A percentile compares a stretch with the other conserved stretches of the same genome.
phyloP scores from a whole-genome alignment of 345 rosid genomes.

The Excoecaria cochinchinensis region DNA sequence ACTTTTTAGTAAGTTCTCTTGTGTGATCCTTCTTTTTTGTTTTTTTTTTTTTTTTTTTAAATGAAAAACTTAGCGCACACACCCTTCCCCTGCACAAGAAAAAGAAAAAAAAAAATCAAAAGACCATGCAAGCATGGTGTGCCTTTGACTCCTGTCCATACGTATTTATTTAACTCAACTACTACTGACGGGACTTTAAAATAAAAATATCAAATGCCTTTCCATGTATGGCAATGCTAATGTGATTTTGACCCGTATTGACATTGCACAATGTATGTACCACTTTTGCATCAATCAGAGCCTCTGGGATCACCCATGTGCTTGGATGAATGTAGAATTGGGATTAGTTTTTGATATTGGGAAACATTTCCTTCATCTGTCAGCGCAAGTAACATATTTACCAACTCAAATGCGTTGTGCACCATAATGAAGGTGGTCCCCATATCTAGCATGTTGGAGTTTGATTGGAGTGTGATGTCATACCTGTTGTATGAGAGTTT shows the following conservation, averaged over 20 bases:
- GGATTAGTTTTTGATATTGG: not conserved
- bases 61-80: not conserved
- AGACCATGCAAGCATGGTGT: not conserved
- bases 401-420: not conserved
- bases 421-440: not conserved
- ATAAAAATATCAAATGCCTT: not conserved
- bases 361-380: not conserved
- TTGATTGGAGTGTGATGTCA: not conserved
- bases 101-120: not conserved
- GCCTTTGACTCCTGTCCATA: not conserved
- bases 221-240: not conserved
- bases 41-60: not conserved
- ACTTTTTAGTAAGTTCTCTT: not conserved
- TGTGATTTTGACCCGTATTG: not conserved
- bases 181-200: not conserved
- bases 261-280: not conserved
- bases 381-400: not conserved
- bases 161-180: not conserved
- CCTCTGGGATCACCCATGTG: not conserved
- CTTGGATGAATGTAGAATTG: not conserved
- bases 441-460: not conserved
- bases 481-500: too few relatives aligned
- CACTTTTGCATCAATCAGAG: not conserved
- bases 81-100: too few relatives aligned
- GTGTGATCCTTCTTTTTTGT: too few relatives aligned